Evolutionary conservation across 2,329 filamentous ascomycete species (phyloP).

Genomic region (Beauveria medogensis): DNA sequence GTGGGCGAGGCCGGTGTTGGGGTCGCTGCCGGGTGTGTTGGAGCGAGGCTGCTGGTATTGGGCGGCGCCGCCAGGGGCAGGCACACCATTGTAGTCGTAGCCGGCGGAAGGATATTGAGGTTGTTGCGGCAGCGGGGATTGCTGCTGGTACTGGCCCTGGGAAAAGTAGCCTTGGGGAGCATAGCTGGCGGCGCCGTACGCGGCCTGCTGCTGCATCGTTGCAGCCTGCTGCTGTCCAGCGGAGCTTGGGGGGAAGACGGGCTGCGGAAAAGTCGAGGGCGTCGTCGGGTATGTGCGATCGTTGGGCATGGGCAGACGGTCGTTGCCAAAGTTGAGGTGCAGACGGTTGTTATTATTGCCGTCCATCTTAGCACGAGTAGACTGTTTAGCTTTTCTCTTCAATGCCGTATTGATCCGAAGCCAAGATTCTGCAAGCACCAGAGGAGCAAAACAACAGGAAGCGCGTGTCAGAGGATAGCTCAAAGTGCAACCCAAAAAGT

Average conservation of each 20-base stretch:
- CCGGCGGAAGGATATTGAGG: constrained; percentile 31
- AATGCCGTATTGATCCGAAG: neutral
- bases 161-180: constrained; percentile 32
- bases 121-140: constrained; percentile 36
- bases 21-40: constrained; percentile 62
- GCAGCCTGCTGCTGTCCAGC: constrained; percentile 19
- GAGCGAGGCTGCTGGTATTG: constrained; percentile 40
- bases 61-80: constrained; percentile 22
- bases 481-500: neutral
- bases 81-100: constrained; percentile 44
- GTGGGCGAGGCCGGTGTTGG: constrained; percentile 83
- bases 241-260: constrained; percentile 49
- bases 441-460: neutral
- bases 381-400: neutral
- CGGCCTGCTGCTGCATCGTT: constrained; percentile 32
- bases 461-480: constrained; percentile 11
- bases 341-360: constrained; percentile 55
- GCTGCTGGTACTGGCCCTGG: constrained; percentile 54
- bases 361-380: constrained; percentile 35
- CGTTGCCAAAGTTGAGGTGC: constrained; percentile 59
- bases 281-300: constrained; percentile 76
- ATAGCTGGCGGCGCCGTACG: constrained; percentile 29
- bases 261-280: constrained; percentile 92
- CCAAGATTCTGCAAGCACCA: neutral
- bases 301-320: constrained; percentile 50